Conservation (phyloP, 257 asterid genomes). For the Schizonepeta tenuifolia region DNA sequence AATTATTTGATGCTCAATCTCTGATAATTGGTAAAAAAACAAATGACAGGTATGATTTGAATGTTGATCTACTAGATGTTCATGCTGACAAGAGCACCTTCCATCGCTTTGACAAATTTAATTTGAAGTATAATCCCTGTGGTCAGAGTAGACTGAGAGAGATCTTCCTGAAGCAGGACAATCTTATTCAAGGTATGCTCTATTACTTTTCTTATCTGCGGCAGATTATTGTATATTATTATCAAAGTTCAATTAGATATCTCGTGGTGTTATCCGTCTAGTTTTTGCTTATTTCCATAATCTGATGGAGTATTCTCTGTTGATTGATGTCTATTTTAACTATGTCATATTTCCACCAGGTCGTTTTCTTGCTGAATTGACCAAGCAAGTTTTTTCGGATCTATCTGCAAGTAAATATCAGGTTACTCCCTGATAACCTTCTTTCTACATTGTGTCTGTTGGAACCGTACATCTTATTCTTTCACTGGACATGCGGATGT, state of each 20-base stretch:
- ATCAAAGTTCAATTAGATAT: conserved; percentile 12
- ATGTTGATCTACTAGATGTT: conserved; percentile 95
- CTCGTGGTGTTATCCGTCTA: background rate
- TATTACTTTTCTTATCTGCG: conserved; percentile 20
- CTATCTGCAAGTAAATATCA: conserved; percentile 92
- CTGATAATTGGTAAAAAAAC: conserved; percentile 16
- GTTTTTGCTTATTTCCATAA: conserved; percentile 14
- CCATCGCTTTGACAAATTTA: conserved; percentile 98
- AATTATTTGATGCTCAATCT: conserved; percentile 26
- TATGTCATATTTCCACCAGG: conserved; percentile 55
- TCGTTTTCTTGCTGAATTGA: conserved; percentile 92
- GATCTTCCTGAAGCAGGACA: conserved; percentile 96
- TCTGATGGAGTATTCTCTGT: conserved; percentile 29
- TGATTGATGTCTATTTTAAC: conserved; percentile 24
- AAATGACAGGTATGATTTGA: conserved; percentile 79
- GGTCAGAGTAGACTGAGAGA: conserved; percentile 99
- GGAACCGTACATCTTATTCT: background rate
- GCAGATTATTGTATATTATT: background rate
- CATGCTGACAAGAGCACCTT: conserved; percentile 99
- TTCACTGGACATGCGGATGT: conserved; percentile 13
- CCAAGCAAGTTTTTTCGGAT: conserved; percentile 91
- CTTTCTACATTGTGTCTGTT: conserved; percentile 18
- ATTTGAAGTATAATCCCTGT: conserved; percentile 97
- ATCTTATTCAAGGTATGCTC: conserved; percentile 92
- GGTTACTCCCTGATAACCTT: conserved; percentile 50